Evolutionary conservation across 768 basidiomycete genomes (phyloP).

Genomic region (Galerina sulciceps): DNA sequence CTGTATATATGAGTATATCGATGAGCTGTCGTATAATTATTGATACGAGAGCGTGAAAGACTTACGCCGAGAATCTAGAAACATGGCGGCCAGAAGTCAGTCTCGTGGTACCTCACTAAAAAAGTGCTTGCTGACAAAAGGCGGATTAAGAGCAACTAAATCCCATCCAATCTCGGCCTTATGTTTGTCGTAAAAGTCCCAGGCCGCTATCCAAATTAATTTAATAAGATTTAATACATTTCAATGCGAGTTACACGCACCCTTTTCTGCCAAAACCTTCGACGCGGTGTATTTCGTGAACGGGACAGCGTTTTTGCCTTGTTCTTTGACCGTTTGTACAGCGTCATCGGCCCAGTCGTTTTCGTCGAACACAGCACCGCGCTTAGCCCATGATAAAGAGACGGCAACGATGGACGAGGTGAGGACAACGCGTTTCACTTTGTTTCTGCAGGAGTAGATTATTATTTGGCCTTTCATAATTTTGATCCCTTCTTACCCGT

Average conservation of each 20-base stretch:
- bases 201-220: slow-evolving; percentile 39
- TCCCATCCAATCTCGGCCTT: slow-evolving; percentile 51
- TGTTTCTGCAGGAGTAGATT: slow-evolving; percentile 1
- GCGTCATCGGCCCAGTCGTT: slow-evolving; percentile 64
- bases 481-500: background rate
- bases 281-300: slow-evolving; percentile 53
- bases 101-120: background rate
- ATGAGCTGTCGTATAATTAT: slow-evolving; percentile 8
- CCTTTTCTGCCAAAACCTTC: slow-evolving; percentile 69
- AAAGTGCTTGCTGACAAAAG: slow-evolving; percentile 24
- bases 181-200: slow-evolving; percentile 46
- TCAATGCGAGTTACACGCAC: slow-evolving; percentile 25
- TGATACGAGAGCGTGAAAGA: background rate
- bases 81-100: background rate
- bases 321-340: slow-evolving; percentile 45
- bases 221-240: background rate
- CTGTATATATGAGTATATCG: slow-evolving; percentile 43
- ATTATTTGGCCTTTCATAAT: too few species aligned
- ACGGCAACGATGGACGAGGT: slow-evolving; percentile 50
- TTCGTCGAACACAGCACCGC: slow-evolving; percentile 35
- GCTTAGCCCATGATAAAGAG: background rate
- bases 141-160: slow-evolving; percentile 55
- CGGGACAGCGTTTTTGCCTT: slow-evolving; percentile 42
- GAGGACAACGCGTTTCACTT: slow-evolving; percentile 68
- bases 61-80: slow-evolving; percentile 9